phyloP scores from a whole-genome alignment of 2,329 filamentous ascomycete genomes.

The Paecilomyces variotii region DNA sequence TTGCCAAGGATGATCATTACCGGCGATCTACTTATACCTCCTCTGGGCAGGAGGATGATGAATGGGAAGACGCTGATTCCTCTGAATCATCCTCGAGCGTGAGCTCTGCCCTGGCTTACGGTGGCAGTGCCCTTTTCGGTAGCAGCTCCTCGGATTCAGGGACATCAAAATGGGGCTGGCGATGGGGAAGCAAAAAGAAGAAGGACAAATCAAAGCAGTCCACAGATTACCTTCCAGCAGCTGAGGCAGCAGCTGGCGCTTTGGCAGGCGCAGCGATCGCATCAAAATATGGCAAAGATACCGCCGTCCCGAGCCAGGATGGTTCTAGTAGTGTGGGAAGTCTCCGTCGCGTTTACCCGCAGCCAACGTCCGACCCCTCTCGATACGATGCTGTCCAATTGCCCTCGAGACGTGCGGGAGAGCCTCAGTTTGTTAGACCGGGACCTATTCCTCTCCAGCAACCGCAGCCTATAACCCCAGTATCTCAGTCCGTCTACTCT shows the following conservation, averaged over 20 bases:
- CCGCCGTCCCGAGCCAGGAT: slow-evolving; percentile 12
- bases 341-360: slow-evolving; percentile 55
- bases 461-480: slow-evolving; percentile 68
- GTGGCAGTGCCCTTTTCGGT: slow-evolving; percentile 36
- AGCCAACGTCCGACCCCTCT: slow-evolving; percentile 57
- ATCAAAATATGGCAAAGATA: slow-evolving; percentile 25
- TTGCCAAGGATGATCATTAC: slow-evolving; percentile 19
- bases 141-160: slow-evolving; percentile 47
- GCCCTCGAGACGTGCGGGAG: slow-evolving; percentile 14
- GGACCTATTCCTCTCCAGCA: slow-evolving; percentile 68
- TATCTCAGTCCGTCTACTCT: slow-evolving; percentile 60
- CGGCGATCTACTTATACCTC: slow-evolving; percentile 19
- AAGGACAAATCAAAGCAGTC: slow-evolving; percentile 26
- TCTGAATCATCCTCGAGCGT: slow-evolving; percentile 45
- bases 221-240: slow-evolving; percentile 5
- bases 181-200: slow-evolving; percentile 46
- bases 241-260: slow-evolving; percentile 28
- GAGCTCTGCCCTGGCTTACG: slow-evolving; percentile 55
- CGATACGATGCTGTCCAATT: slow-evolving; percentile 48
- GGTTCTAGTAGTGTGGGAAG: slow-evolving; percentile 36
- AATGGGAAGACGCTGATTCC: slow-evolving; percentile 53
- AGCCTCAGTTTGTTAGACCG: slow-evolving; percentile 39
- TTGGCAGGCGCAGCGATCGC: slow-evolving; percentile 35
- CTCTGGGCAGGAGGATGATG: slow-evolving; percentile 40
- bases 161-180: slow-evolving; percentile 52